A percentile compares a stretch with the other conserved stretches of the same genome.
Conservation (phyloP, 495 filamentous ascomycete genomes). For the Pyrenopolyporus hunteri region DNA sequence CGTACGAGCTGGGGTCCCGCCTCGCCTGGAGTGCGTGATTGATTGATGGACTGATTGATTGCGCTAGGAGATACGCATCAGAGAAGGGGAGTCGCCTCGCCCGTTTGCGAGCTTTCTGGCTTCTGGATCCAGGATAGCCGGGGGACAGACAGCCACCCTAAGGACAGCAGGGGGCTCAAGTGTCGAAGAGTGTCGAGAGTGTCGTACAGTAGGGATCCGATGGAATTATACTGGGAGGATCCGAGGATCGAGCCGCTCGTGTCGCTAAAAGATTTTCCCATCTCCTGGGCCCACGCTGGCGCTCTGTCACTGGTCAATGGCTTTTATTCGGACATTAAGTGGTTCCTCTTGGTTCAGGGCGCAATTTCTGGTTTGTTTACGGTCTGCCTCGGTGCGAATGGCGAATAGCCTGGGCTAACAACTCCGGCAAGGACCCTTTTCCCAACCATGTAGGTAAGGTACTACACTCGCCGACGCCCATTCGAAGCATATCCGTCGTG, state of each 20-base stretch:
- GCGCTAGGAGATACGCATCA: constrained; percentile 31
- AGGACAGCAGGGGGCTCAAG: neutral
- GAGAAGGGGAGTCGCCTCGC: constrained; percentile 28
- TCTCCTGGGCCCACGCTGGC: constrained; percentile 28
- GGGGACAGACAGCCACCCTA: too few relatives aligned
- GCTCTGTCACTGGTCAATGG: constrained; percentile 40
- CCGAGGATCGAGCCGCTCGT: constrained; percentile 41
- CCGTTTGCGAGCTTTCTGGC: constrained; percentile 15
- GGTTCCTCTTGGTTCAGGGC: constrained; percentile 27
- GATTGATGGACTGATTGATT: too few relatives aligned
- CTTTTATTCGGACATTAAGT: constrained; percentile 44
- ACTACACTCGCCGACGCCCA: constrained; percentile 24
- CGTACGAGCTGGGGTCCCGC: constrained; percentile 35
- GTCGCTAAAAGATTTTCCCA: constrained; percentile 39
- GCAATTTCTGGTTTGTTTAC: constrained; percentile 39
- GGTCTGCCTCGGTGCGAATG: constrained; percentile 21
- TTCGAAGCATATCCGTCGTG: too few relatives aligned
- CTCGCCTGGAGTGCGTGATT: constrained; percentile 35
- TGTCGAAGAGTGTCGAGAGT: neutral
- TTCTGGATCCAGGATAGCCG: constrained; percentile 25
- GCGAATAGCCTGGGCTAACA: neutral
- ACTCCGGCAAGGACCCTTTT: constrained; percentile 20
- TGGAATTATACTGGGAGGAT: constrained; percentile 36
- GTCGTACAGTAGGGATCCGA: constrained; percentile 5
- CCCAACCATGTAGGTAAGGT: constrained; percentile 19